Base-by-base conservation (phyloP, 192 early-diverging fungal species). In the Gorgonomyces haynaldii region DNA sequence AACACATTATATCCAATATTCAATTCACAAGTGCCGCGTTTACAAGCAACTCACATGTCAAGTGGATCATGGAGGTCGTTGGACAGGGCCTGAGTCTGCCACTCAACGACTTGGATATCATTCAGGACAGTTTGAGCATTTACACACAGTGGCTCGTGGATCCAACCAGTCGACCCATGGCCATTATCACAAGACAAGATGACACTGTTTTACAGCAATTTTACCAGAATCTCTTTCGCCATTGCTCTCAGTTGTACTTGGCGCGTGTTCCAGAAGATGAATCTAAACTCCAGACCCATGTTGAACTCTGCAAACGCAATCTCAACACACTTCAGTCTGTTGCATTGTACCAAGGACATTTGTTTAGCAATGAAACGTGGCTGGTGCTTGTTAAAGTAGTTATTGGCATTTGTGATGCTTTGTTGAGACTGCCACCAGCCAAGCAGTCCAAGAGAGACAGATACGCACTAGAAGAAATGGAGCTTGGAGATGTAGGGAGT, bases 61-160 rank as follows among this genome's bases (percentile, higher is more conserved):
- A 67, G 28, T 90, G 84, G 84, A 72, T 74, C 27, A 88, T 90
- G 85, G 85, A 85, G 51, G 74, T 88, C 8, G 56, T 90, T n/a
- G 88, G 84, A 0, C 83, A 85, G 57, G 88, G 85, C 7, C 84
- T 90, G 40, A 57, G 65, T 22, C 62, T 90, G 27, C 85, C 88
- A 1, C 61, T 86, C 24, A 83, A 90, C 31, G 82, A 90, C 37
- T 58, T 82, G 38, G 48, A 53, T 4, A 81, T 84, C 30, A 83
- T 85, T 2, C 53, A 69, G 35, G 66, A 78, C 45, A 73, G 71
- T 3, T 66, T 81, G 8, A 69, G 60, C 32, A 70, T 90, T n/a
- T 90, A 88, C 62, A 60, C 69, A 8, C 66, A 72, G 29, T 90
- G 88, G 88, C 64, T 90, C 21, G 64, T 83, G 49, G 81, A 85